These are phyloP conservation scores for Rhododendron ovatum DNA, from an alignment of 148 eudicot species.

Conservation along the genomic window DNA sequence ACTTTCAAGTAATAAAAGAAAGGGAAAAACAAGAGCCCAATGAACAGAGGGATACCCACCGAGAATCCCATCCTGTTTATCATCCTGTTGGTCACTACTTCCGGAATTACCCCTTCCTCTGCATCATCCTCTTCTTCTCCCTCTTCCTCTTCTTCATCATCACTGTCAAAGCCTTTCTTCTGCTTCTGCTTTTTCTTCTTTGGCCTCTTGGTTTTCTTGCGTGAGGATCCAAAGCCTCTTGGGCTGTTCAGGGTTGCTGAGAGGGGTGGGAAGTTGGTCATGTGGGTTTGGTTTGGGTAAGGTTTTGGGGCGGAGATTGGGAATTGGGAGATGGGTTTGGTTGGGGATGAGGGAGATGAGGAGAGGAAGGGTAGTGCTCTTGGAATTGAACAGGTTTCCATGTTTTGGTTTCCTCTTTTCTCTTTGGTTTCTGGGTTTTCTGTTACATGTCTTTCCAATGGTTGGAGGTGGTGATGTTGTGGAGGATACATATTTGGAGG, in stretches of 20 bases:
- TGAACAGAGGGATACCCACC: slow-evolving; percentile 73
- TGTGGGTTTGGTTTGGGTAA: slow-evolving; percentile 8
- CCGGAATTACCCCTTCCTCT: slow-evolving; percentile 74
- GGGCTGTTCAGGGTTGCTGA: slow-evolving; percentile 61
- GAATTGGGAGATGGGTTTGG: slow-evolving; percentile 24
- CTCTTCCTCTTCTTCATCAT: slow-evolving; percentile 33
- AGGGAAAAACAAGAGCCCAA: slow-evolving; percentile 78
- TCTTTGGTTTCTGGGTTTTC: background rate
- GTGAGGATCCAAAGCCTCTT: slow-evolving; percentile 62
- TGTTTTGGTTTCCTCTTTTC: background rate
- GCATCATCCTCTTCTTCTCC: slow-evolving; percentile 38
- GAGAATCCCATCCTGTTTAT: slow-evolving; percentile 74
- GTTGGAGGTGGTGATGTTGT: slow-evolving; percentile 15
- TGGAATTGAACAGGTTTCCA: slow-evolving; percentile 30
- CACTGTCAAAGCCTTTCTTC: slow-evolving; percentile 16
- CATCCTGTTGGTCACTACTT: slow-evolving; percentile 90
- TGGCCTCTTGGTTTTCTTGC: slow-evolving; percentile 39
- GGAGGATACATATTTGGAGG: background rate
- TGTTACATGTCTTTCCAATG: slow-evolving; percentile 16
- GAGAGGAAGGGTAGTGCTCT: slow-evolving; percentile 17
- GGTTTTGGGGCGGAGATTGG: slow-evolving; percentile 17
- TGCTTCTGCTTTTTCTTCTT: slow-evolving; percentile 46
- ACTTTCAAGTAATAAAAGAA: slow-evolving; percentile 87
- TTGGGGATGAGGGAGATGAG: slow-evolving; percentile 14
- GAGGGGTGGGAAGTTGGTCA: slow-evolving; percentile 20